A percentile compares a stretch with the other conserved stretches of the same genome.
Evolutionary conservation across 2,329 filamentous ascomycete species (phyloP).

Genomic region (Rhinocladiella similis): DNA sequence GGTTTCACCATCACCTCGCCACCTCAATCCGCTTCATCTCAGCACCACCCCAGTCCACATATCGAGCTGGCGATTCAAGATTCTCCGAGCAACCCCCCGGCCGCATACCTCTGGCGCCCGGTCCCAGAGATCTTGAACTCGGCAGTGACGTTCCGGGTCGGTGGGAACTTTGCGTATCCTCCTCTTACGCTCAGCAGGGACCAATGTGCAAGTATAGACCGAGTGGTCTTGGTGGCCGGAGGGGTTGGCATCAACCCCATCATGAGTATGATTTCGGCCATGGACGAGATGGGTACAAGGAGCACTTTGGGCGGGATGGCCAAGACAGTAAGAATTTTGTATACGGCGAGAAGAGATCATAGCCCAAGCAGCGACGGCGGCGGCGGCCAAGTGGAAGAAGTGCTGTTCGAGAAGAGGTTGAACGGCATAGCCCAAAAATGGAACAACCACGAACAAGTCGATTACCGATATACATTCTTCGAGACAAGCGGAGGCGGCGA

Average conservation of each 20-base stretch:
- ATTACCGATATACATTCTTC: constrained; percentile 50
- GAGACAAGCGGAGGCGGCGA: constrained; percentile 38
- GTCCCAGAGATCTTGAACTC: constrained; percentile 55
- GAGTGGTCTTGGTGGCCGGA: constrained; percentile 73
- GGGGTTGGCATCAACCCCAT: constrained; percentile 73
- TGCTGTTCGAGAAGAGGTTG: constrained; percentile 57
- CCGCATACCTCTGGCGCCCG: constrained; percentile 72
- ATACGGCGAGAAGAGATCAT: constrained; percentile 26
- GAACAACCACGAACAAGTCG: constrained; percentile 34
- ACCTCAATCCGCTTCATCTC: constrained; percentile 46
- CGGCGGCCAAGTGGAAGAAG: constrained; percentile 22
- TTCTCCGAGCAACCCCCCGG: constrained; percentile 69
- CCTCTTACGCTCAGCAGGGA: constrained; percentile 51
- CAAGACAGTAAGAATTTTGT: constrained; percentile 23
- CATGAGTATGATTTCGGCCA: constrained; percentile 31
- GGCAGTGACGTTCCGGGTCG: constrained; percentile 67
- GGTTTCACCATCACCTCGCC: constrained; percentile 87
- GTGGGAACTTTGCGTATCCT: constrained; percentile 80
- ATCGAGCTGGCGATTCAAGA: constrained; percentile 78
- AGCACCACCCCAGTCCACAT: constrained; percentile 46
- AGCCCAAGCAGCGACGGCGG: constrained; percentile 18
- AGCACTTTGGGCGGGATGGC: constrained; percentile 19
- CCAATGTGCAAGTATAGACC: constrained; percentile 45
- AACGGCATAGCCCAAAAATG: constrained; percentile 40
- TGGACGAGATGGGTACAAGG: constrained; percentile 21